These are phyloP conservation scores for Baorangia bicolor DNA, from an alignment of 768 basidiomycete genomes.

Conservation along the genomic window DNA sequence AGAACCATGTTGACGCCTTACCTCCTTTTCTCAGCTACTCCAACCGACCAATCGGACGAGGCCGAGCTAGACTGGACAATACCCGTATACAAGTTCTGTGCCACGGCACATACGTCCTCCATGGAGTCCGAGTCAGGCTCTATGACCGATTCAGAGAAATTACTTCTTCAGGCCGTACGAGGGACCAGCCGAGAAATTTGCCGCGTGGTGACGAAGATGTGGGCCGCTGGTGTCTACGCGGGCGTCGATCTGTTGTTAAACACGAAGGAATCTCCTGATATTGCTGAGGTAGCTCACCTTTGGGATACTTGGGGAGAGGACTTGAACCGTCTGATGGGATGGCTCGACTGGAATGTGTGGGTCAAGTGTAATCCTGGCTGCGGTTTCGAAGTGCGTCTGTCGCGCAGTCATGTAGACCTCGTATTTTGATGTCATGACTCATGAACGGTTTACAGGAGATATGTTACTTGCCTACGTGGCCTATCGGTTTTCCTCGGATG, in stretches of 20 bases:
- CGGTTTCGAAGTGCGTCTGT: constrained; percentile 40
- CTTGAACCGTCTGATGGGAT: constrained; percentile 40
- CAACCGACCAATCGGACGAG: background rate
- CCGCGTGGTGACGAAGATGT: constrained; percentile 43
- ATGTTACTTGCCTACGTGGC: constrained; percentile 30
- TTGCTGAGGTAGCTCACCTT: constrained; percentile 6
- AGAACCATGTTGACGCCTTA: constrained; percentile 32
- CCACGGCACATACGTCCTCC: constrained; percentile 24
- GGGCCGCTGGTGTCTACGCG: constrained; percentile 39
- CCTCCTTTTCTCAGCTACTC: constrained; percentile 15
- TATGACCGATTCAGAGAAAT: constrained; percentile 30
- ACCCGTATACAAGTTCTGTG: constrained; percentile 32
- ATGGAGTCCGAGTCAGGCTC: constrained; percentile 1
- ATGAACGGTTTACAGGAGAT: constrained; percentile 16
- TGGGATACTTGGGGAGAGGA: constrained; percentile 36
- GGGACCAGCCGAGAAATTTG: constrained; percentile 47
- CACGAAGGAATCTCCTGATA: background rate
- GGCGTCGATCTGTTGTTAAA: constrained; percentile 17
- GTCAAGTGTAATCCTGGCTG: constrained; percentile 47
- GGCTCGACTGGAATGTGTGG: constrained; percentile 58
- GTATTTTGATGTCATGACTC: background rate
- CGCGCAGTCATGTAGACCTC: background rate
- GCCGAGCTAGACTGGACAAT: constrained; percentile 25
- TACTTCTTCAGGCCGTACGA: constrained; percentile 28
- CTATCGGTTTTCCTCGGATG: constrained; percentile 8